Conservation (phyloP, 441 rosid species). For the Populus hybrid region DNA sequence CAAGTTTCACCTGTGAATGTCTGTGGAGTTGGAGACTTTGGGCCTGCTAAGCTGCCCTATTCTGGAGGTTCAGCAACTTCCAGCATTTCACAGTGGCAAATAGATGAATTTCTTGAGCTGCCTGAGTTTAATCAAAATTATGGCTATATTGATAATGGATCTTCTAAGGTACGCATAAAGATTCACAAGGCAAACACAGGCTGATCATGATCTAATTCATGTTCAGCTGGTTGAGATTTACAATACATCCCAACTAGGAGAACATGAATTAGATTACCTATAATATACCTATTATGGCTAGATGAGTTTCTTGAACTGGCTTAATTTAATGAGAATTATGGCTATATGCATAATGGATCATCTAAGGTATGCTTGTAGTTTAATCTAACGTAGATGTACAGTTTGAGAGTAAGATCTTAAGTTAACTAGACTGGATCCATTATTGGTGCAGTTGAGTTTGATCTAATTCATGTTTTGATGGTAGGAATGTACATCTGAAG, state of each 20-base stretch:
- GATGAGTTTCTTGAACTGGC: slow-evolving; percentile 64
- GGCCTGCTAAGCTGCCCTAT: slow-evolving; percentile 36
- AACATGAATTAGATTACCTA: neutral
- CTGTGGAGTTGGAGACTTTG: slow-evolving; percentile 28
- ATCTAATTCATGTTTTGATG: neutral
- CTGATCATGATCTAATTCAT: neutral
- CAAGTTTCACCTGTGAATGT: slow-evolving; percentile 27
- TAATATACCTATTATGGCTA: neutral
- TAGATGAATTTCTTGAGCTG: slow-evolving; percentile 70
- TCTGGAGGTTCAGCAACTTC: slow-evolving; percentile 62
- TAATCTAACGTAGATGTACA: neutral
- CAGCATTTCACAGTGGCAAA: slow-evolving; percentile 64
- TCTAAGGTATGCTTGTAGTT: slow-evolving; percentile 51
- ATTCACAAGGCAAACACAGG: neutral
- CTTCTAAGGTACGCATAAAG: slow-evolving; percentile 58
- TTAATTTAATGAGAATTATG: slow-evolving; percentile 55
- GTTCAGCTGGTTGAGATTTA: neutral
- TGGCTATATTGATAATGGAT: slow-evolving; percentile 61
- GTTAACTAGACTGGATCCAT: neutral
- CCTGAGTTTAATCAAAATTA: slow-evolving; percentile 56
- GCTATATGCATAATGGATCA: slow-evolving; percentile 61
- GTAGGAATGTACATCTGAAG: neutral
- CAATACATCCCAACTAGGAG: neutral
- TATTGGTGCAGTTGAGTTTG: neutral
- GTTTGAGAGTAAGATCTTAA: neutral